Evolutionary conservation across 2,329 filamentous ascomycete species (phyloP).

Genomic region (Cercospora canescens): DNA sequence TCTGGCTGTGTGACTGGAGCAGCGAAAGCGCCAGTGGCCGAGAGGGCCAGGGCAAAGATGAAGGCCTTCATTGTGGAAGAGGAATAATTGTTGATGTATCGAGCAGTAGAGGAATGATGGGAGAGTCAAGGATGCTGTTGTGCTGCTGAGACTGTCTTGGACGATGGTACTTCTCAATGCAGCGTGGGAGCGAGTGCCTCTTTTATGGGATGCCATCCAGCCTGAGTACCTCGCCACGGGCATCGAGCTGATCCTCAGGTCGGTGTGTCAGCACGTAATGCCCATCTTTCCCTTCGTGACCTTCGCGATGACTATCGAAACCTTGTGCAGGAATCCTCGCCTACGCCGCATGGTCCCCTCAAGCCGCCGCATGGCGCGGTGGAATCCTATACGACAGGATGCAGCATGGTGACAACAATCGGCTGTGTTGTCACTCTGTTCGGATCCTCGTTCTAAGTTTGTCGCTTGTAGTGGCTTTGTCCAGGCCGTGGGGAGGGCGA

Average conservation of each 20-base stretch:
- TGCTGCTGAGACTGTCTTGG: not conserved
- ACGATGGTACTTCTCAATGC: slow-evolving; percentile 1
- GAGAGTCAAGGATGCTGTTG: not conserved
- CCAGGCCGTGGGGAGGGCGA: not conserved
- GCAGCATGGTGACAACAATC: slow-evolving; percentile 4
- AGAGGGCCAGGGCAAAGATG: slow-evolving; percentile 16
- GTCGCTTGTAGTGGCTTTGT: not conserved
- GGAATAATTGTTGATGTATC: not conserved
- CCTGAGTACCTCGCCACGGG: not conserved
- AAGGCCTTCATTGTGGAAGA: slow-evolving; percentile 21
- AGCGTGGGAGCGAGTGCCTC: not conserved
- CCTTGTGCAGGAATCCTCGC: not conserved
- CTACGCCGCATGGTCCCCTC: not conserved
- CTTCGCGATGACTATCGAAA: slow-evolving; percentile 5
- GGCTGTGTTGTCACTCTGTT: not conserved
- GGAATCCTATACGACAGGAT: not conserved
- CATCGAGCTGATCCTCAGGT: not conserved
- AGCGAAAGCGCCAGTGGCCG: slow-evolving; percentile 16
- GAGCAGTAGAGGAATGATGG: not conserved
- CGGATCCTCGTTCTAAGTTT: not conserved
- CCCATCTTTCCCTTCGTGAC: not conserved
- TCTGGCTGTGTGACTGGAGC: slow-evolving; percentile 12
- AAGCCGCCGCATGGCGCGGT: not conserved
- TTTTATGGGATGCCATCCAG: not conserved
- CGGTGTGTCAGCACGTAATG: not conserved